Base-by-base conservation (phyloP, 225 moss, liverwort and hornwort genomes). In the Marchantia polymorpha region DNA sequence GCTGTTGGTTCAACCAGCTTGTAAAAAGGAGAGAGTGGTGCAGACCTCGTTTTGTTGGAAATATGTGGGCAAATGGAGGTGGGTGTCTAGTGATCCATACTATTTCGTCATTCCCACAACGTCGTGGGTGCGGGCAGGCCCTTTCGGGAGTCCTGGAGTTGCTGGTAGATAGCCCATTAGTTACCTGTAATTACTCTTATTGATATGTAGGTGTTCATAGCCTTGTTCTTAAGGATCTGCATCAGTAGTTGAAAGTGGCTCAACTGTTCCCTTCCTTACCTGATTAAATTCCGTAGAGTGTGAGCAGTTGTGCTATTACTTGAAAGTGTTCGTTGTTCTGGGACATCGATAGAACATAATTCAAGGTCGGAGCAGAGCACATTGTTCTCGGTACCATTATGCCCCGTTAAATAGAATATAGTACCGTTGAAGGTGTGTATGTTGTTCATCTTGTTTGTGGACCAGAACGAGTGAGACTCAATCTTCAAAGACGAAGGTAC, bases 181-280 rank as follows among this genome's bases (percentile, higher is more conserved):
- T 60, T 60, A 75, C 53, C 56, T 84, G 77, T 81, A 68, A 74
- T 74, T 77, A 52, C 29, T 29, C 60, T 64, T 74, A 30, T 75
- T 56, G 77, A 52, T 72, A 81, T 64, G 56, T 81, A 84, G 84
- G 23, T 84, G 85, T 79, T 72, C 75, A 82, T 75, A 84, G 78
- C 73, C 74, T 8, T 73, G 61, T 78, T 74, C 70, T 76, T 56
- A 78, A 23, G 78, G 74, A 52, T 63, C 65, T 59, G 26, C 72
- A 73, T 58, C 17, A n/a, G 15, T 78, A 71, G 64, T 65, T 72
- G 73, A 78, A 54, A 11, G 74, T 74, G 73, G 77, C 69, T 77
- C 52, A 46, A 60, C 77, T 73, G 49, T 78, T 64, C 31, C 26
- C 48, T 58, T 53, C n/a, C 31, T 58, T 11, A 71, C 12, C 67